These are phyloP conservation scores for Mycena haematopus DNA, from an alignment of 768 basidiomycete genomes.

Conservation along the genomic window DNA sequence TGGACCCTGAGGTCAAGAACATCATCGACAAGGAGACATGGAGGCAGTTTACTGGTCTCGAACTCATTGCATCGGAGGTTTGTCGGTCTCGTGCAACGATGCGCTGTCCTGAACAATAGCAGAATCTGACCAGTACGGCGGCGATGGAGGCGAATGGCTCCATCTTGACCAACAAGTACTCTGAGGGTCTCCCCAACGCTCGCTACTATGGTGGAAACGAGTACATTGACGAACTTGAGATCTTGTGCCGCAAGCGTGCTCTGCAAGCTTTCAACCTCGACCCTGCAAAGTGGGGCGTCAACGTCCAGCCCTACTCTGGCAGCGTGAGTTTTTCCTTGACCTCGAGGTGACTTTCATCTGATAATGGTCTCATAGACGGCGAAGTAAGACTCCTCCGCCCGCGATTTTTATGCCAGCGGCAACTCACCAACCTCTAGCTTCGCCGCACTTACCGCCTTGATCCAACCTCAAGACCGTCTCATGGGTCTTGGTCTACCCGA, in stretches of 20 bases:
- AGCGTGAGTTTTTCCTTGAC: constrained; percentile 55
- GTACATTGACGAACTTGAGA: constrained; percentile 95
- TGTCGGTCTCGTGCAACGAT: constrained; percentile 29
- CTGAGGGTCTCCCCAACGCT: constrained; percentile 97
- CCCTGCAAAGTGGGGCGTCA: constrained; percentile 93
- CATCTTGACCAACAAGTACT: constrained; percentile 99
- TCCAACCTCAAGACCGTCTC: constrained; percentile 96
- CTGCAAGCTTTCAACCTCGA: constrained; percentile 96
- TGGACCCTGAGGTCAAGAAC: constrained; percentile 94
- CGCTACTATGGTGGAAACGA: constrained; percentile 99
- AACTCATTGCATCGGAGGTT: constrained; percentile 99
- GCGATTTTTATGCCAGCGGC: not conserved
- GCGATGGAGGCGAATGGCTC: constrained; percentile 99
- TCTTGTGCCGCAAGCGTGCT: constrained; percentile 93
- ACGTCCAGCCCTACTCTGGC: constrained; percentile 98
- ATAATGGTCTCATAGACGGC: constrained; percentile 63
- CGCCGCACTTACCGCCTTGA: constrained; percentile 92
- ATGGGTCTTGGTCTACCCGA: constrained; percentile 99
- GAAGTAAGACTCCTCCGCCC: constrained; percentile 64
- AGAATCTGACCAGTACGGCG: constrained; percentile 97
- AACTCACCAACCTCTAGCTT: constrained; percentile 62
- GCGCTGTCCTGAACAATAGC: constrained; percentile 17
- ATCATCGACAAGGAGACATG: constrained; percentile 99
- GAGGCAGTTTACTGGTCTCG: constrained; percentile 96
- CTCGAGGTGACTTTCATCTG: constrained; percentile 22